These are phyloP conservation scores for Begonia peltatifolia DNA, from an alignment of 306 rosid genomes.

Conservation along the genomic window DNA sequence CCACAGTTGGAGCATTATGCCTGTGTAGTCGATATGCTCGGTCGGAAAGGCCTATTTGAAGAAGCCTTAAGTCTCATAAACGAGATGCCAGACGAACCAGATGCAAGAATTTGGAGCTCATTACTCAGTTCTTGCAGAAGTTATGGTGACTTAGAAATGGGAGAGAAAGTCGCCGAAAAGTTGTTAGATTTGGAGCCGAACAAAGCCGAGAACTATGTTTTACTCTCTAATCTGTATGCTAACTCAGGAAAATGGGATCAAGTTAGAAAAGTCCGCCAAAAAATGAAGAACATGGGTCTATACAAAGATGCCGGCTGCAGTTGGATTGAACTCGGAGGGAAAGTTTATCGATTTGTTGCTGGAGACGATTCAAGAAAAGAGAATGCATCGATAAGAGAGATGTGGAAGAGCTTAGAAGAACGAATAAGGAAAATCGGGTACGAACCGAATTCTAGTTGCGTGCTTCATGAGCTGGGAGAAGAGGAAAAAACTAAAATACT, in stretches of 20 bases:
- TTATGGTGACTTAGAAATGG: conserved; percentile 41
- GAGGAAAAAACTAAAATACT: conserved; percentile 48
- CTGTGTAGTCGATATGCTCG: conserved; percentile 72
- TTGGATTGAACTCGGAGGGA: conserved; percentile 75
- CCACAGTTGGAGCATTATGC: conserved; percentile 73
- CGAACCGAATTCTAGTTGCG: conserved; percentile 50
- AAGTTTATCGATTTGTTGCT: conserved; percentile 49
- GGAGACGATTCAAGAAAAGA: conserved; percentile 33
- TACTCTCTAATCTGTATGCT: conserved; percentile 62
- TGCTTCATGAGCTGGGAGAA: conserved; percentile 67
- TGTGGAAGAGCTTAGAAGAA: conserved; percentile 53
- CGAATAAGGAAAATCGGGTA: conserved; percentile 55
- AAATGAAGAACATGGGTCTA: conserved; percentile 55
- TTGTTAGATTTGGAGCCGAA: conserved; percentile 43
- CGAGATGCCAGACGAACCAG: conserved; percentile 58
- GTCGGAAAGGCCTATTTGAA: conserved; percentile 45
- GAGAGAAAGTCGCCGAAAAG: conserved; percentile 35
- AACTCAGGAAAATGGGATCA: conserved; percentile 61
- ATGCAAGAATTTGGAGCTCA: conserved; percentile 66
- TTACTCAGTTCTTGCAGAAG: conserved; percentile 67
- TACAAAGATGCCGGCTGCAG: conserved; percentile 65
- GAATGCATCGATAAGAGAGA: conserved; percentile 16
- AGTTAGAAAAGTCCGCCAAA: conserved; percentile 44
- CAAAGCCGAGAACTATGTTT: conserved; percentile 49
- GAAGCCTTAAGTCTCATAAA: conserved; percentile 55